Evolutionary conservation across 495 filamentous ascomycete genomes (phyloP).

Genomic region (Staphylotrichum tortipilum): DNA sequence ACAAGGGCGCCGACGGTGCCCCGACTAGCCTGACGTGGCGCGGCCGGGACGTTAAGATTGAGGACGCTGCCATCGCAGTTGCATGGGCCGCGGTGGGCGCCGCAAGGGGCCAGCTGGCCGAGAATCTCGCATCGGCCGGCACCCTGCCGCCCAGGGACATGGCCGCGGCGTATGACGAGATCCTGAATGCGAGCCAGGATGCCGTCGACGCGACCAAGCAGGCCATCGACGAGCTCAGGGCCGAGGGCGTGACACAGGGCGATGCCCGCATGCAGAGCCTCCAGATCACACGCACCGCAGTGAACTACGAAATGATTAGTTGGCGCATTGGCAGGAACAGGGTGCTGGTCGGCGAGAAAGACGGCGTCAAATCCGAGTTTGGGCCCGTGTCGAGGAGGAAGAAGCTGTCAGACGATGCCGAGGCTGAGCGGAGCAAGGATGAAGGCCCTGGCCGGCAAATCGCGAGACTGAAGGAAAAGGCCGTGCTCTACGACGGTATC

Average conservation of each 20-base stretch:
- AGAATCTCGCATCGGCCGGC: conserved; percentile 53
- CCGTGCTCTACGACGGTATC: conserved; percentile 87
- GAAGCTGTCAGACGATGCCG: conserved; percentile 31
- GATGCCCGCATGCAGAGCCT: conserved; percentile 87
- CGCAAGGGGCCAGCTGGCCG: conserved; percentile 46
- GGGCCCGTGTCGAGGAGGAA: conserved; percentile 34
- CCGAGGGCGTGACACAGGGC: conserved; percentile 73
- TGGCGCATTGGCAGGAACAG: conserved; percentile 94
- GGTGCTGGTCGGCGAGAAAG: conserved; percentile 68
- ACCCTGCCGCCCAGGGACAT: conserved; percentile 47
- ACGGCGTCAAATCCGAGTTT: conserved; percentile 57
- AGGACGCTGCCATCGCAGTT: conserved; percentile 83
- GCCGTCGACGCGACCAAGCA: conserved; percentile 86
- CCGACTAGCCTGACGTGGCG: conserved; percentile 83
- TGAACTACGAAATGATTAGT: conserved; percentile 85
- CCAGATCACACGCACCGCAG: conserved; percentile 83
- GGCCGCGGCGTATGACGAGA: conserved; percentile 81
- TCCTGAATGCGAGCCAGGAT: conserved; percentile 86
- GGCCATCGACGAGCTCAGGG: conserved; percentile 79
- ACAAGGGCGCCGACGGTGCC: conserved; percentile 49
- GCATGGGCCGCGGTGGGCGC: conserved; percentile 50
- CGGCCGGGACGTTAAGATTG: conserved; percentile 73
- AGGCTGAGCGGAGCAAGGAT: conserved; percentile 39
- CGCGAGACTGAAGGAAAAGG: conserved; percentile 73
- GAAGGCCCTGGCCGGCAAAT: conserved; percentile 59